Base-by-base conservation (phyloP, 371 early-diverging fungal species). In the Paraphysoderma sedebokerense region DNA sequence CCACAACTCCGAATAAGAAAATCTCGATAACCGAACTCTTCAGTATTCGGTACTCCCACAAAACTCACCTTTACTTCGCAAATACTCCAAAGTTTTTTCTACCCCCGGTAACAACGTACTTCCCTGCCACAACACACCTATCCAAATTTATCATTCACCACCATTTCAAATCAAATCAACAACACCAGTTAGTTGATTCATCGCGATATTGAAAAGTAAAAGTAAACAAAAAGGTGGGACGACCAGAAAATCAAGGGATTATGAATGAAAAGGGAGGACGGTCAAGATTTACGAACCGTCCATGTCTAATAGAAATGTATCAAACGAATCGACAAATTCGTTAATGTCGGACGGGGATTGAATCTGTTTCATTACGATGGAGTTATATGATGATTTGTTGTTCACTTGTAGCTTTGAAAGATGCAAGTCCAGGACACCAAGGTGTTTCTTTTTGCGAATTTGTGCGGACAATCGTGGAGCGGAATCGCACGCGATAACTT, bases 221-320 rank as follows among this genome's bases (percentile, higher is more conserved):
- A 20, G 23, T 40, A 6, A 20, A 30, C 32, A 15, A 12, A 38
- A 29, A 8, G 28, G 35, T 27, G 30, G 38, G 35, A 58, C 12
- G n/a, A 22, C 3, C 29, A 29, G 33, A 17, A 2, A 11, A 34
- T 28, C 20, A 20, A 27, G 30, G n/a, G 15, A n/a, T 17, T 9
- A 11, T 17, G 20, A 17, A 26, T n/a, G n/a, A n/a, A n/a, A n/a
- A n/a, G n/a, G n/a, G n/a, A n/a, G n/a, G n/a, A n/a, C n/a, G n/a
- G n/a, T n/a, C n/a, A n/a, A n/a, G n/a, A n/a, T n/a, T n/a, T n/a
- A 38, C 46, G 59, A 70, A 81, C 92, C 97, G 70, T 96, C 97
- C 65, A 92, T 91, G 63, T 96, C 97, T 42, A 96, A 81, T 46
- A 96, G 65, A 54, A 92, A 92, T 29, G 87, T 92, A 56, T 96